These are phyloP conservation scores for Phaeosphaeriaceae sp. DNA, from an alignment of 2,329 filamentous ascomycete genomes.

Conservation along the genomic window DNA sequence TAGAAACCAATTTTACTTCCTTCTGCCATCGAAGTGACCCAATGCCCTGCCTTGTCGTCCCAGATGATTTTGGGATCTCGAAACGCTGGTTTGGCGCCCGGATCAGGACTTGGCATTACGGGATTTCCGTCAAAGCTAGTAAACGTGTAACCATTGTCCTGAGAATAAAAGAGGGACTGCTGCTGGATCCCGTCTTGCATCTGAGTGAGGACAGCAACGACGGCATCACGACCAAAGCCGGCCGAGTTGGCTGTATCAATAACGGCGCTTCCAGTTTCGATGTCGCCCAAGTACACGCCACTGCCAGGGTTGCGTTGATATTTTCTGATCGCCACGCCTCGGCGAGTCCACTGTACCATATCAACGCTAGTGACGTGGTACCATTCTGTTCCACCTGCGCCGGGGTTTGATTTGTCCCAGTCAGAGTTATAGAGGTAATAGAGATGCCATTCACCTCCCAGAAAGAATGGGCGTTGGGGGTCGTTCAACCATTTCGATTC, in stretches of 20 bases:
- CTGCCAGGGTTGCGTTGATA: neutral
- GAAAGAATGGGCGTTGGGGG: neutral
- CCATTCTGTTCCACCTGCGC: neutral
- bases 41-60: neutral
- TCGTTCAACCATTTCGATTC: neutral
- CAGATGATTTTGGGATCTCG: constrained; percentile 1
- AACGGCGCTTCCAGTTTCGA: neutral
- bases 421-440: neutral
- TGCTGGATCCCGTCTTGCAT: neutral
- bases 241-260: neutral
- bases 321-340: neutral
- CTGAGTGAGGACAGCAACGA: neutral
- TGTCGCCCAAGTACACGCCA: neutral
- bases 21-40: neutral
- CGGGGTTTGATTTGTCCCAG: constrained; percentile 1
- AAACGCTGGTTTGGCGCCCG: constrained; percentile 1
- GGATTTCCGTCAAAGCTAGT: neutral
- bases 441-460: neutral
- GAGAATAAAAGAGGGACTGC: neutral
- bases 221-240: neutral
- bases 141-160: neutral
- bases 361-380: neutral
- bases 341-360: neutral
- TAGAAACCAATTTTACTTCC: constrained; percentile 1
- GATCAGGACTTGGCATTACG: neutral